Percentiles rank a stretch among this genome's conserved stretches.
Conservation (phyloP, 2,329 filamentous ascomycete species). For the Fusarium sp. region DNA sequence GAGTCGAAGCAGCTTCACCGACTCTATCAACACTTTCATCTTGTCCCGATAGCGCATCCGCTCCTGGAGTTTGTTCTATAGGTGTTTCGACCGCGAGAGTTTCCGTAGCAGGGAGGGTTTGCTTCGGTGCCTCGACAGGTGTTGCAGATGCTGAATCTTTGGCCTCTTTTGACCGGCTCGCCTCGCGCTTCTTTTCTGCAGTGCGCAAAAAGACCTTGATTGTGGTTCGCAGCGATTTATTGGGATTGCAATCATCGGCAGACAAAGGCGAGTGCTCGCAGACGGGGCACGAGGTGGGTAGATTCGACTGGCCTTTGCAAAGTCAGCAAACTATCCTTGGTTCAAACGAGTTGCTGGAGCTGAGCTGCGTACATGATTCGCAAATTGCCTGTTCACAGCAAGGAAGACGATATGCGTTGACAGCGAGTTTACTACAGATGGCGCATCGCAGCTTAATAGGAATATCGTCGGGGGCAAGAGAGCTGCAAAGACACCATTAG, state of each 20-base stretch:
- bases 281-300: conserved; percentile 84
- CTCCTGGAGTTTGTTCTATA: conserved; percentile 18
- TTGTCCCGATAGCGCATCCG: conserved; percentile 15
- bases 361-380: conserved; percentile 71
- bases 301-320: conserved; percentile 73
- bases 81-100: conserved; percentile 33
- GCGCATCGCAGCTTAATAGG: conserved; percentile 97
- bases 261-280: conserved; percentile 93
- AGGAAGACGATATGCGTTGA: conserved; percentile 89
- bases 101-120: conserved; percentile 44
- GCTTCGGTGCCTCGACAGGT: conserved; percentile 54
- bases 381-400: conserved; percentile 98
- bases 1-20: conserved; percentile 14
- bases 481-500: conserved; percentile 60
- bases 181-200: conserved; percentile 87
- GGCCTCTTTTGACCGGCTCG: conserved; percentile 62
- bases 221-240: conserved; percentile 91
- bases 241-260: conserved; percentile 83
- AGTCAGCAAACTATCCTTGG: conserved; percentile 18
- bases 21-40: conserved; percentile 9
- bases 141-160: conserved; percentile 53
- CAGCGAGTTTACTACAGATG: conserved; percentile 87
- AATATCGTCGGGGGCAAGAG: conserved; percentile 81
- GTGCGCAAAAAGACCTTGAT: conserved; percentile 91
- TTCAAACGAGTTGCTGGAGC: background rate